These are phyloP conservation scores for Thraustochytrium sp. DNA, from an alignment of 352 stramenopile genomes.

Conservation along the genomic window DNA sequence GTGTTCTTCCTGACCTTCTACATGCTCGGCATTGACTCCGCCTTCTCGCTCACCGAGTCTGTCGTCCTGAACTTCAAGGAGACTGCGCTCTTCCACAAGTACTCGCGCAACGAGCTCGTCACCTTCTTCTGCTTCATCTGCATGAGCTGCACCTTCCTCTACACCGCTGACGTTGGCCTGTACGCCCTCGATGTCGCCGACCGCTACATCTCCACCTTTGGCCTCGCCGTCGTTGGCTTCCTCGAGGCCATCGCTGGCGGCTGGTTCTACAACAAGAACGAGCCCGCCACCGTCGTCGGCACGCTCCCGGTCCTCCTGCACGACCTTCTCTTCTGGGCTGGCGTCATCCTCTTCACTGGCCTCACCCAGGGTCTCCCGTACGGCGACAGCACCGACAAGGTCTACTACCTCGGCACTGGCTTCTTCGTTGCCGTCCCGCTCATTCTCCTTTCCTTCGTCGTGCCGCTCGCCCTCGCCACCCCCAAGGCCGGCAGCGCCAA, in stretches of 20 bases:
- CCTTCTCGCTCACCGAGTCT: constrained; percentile 57
- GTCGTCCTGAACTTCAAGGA: constrained; percentile 49
- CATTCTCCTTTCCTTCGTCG: not conserved
- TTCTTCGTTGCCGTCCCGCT: not conserved
- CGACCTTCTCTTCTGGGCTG: not conserved
- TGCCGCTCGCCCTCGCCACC: not conserved
- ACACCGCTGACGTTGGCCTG: constrained; percentile 57
- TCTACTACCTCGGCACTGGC: not conserved
- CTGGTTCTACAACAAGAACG: constrained; percentile 54
- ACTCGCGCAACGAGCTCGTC: constrained; percentile 23
- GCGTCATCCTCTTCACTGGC: not conserved
- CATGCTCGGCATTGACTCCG: constrained; percentile 57
- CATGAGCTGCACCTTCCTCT: constrained; percentile 52
- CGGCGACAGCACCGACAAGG: not conserved
- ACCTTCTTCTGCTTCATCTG: constrained; percentile 46
- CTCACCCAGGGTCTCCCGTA: not conserved
- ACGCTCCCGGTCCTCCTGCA: not conserved
- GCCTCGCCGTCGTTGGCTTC: constrained; percentile 56
- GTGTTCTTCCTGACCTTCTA: constrained; percentile 60
- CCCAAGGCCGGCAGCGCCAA: not conserved
- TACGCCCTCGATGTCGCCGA: constrained; percentile 58
- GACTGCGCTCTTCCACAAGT: not conserved
- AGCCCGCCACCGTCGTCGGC: constrained; percentile 50
- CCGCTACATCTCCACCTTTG: constrained; percentile 59
- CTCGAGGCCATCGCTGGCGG: constrained; percentile 54